Conservation (phyloP, 371 early-diverging fungal genomes). For the Apophysomyces sp. region DNA sequence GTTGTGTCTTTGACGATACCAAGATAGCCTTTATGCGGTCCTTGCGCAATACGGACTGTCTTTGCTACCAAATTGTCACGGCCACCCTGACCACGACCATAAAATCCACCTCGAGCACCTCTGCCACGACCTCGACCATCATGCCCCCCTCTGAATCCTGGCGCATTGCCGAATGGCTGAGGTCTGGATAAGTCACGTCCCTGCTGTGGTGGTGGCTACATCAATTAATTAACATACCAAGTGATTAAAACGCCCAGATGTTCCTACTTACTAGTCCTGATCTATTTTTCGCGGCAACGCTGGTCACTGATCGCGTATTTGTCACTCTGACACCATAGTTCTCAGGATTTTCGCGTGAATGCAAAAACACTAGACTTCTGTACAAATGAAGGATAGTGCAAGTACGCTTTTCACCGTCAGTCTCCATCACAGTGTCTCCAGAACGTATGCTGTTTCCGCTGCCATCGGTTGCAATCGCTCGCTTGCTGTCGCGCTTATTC, state of each 20-base stretch:
- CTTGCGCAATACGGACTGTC: constrained; percentile 87
- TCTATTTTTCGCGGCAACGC: constrained; percentile 29
- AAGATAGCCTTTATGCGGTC: constrained; percentile 96
- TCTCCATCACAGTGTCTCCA: constrained; percentile 81
- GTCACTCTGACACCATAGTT: constrained; percentile 72
- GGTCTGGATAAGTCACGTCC: constrained; percentile 5
- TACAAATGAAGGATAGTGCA: constrained; percentile 74
- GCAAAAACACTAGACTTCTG: constrained; percentile 64
- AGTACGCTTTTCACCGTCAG: constrained; percentile 57
- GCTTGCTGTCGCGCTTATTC: constrained; percentile 62
- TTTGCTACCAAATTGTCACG: constrained; percentile 85
- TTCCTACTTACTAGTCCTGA: constrained; percentile 9
- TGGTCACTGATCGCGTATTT: constrained; percentile 52
- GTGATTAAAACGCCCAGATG: not conserved
- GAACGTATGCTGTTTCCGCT: constrained; percentile 74
- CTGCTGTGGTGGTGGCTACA: constrained; percentile 1
- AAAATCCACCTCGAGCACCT: constrained; percentile 60
- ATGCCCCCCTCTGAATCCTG: constrained; percentile 23
- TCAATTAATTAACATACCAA: not conserved
- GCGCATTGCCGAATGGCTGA: constrained; percentile 19
- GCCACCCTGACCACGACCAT: constrained; percentile 73
- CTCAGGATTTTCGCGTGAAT: constrained; percentile 63
- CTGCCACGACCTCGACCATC: constrained; percentile 51
- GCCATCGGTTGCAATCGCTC: constrained; percentile 78
- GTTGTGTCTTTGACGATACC: constrained; percentile 95